Conservation (phyloP, 371 early-diverging fungal genomes). For the Saksenaea oblongispora region DNA sequence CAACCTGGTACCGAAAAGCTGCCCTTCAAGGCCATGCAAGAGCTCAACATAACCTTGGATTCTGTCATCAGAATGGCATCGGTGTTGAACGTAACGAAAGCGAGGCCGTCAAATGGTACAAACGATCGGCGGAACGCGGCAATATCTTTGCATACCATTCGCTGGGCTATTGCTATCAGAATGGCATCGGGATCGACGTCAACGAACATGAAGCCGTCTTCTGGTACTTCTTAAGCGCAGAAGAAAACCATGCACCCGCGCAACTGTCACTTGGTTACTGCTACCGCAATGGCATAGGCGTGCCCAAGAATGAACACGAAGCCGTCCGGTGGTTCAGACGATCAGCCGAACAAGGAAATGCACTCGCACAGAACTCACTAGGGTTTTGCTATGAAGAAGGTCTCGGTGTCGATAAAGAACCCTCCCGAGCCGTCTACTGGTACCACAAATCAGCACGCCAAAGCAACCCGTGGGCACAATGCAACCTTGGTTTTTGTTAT, state of each 20-base stretch:
- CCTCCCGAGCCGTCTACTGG: conserved; percentile 72
- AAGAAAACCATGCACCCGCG: conserved; percentile 65
- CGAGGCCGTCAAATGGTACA: conserved; percentile 74
- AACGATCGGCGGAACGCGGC: conserved; percentile 73
- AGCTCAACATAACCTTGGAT: conserved; percentile 87
- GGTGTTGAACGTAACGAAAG: conserved; percentile 66
- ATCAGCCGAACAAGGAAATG: conserved; percentile 71
- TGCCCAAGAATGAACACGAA: conserved; percentile 62
- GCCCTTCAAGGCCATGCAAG: conserved; percentile 79
- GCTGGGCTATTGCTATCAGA: conserved; percentile 89
- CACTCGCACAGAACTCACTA: conserved; percentile 81
- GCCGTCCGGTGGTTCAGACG: conserved; percentile 72
- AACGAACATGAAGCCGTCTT: conserved; percentile 70
- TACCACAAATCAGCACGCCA: conserved; percentile 73
- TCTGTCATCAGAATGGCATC: conserved; percentile 84
- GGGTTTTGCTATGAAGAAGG: conserved; percentile 85
- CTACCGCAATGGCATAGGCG: conserved; percentile 73
- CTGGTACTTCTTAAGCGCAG: conserved; percentile 68
- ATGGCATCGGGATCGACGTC: conserved; percentile 77
- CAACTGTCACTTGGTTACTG: conserved; percentile 88
- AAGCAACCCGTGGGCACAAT: conserved; percentile 83
- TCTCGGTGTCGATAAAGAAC: conserved; percentile 60
- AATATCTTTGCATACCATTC: conserved; percentile 83
- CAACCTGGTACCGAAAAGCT: conserved; percentile 80
- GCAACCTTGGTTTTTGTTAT: conserved; percentile 80